Evolutionary conservation across 768 basidiomycete species (phyloP).

Genomic region (Calocybe gangraenosa): DNA sequence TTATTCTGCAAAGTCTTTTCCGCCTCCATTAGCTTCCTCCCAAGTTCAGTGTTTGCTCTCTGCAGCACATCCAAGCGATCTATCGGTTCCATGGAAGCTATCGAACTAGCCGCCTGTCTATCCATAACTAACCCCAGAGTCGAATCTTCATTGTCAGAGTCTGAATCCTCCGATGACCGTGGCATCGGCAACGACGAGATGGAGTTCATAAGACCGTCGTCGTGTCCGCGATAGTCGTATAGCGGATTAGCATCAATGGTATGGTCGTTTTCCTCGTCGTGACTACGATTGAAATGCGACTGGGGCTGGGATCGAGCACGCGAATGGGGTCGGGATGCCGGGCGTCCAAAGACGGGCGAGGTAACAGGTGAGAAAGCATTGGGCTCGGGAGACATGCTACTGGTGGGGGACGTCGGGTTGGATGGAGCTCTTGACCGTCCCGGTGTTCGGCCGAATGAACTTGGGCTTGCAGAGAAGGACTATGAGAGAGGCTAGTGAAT

Average conservation of each 20-base stretch:
- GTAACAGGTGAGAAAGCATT: conserved; percentile 28
- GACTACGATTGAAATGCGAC: conserved; percentile 21
- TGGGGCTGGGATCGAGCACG: conserved; percentile 53
- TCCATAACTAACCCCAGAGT: conserved; percentile 59
- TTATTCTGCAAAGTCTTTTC: conserved; percentile 65
- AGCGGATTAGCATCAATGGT: conserved; percentile 22
- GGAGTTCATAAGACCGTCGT: conserved; percentile 31
- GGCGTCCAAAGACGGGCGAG: conserved; percentile 35
- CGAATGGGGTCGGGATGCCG: conserved; percentile 60
- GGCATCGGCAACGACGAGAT: conserved; percentile 61
- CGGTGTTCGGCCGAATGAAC: conserved; percentile 38
- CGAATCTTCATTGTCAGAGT: conserved; percentile 52
- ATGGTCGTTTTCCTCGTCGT: conserved; percentile 37
- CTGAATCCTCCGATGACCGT: conserved; percentile 39
- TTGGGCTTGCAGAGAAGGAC: conserved; percentile 38
- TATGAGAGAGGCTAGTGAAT: conserved; percentile 9
- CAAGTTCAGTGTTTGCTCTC: conserved; percentile 71
- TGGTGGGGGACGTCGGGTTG: conserved; percentile 58
- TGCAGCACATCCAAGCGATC: conserved; percentile 73
- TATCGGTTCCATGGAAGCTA: conserved; percentile 64
- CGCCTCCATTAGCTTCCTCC: conserved; percentile 68
- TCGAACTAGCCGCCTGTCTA: conserved; percentile 54
- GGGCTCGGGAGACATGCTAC: conserved; percentile 20
- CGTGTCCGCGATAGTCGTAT: conserved; percentile 32
- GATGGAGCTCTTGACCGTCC: conserved; percentile 65